Conservation (phyloP, 768 basidiomycete genomes). For the Tubosaeta brunneosetosa region DNA sequence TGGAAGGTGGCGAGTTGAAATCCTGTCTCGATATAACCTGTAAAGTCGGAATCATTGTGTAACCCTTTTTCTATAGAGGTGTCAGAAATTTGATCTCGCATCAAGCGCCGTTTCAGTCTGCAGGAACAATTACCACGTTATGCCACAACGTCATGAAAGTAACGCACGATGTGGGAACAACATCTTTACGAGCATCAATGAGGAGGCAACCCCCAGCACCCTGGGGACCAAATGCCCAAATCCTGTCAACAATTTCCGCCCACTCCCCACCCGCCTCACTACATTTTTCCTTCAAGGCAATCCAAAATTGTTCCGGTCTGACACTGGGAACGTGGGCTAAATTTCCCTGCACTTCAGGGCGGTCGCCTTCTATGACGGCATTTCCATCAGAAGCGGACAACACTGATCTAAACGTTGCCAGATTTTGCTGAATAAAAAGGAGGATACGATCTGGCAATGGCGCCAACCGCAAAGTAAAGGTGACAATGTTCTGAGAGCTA, state of each 20-base stretch:
- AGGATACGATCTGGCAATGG: conserved; percentile 73
- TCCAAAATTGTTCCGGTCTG: conserved; percentile 78
- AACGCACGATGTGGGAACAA: conserved; percentile 52
- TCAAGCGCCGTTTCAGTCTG: conserved; percentile 52
- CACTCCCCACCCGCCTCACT: conserved; percentile 72
- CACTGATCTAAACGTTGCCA: conserved; percentile 57
- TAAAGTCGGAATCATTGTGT: conserved; percentile 53
- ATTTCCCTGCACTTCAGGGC: conserved; percentile 50
- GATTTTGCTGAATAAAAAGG: conserved; percentile 74
- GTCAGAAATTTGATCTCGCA: conserved; percentile 31
- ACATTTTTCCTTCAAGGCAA: conserved; percentile 57
- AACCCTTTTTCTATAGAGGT: conserved; percentile 32
- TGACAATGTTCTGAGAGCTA: conserved; percentile 66
- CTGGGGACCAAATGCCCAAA: conserved; percentile 94
- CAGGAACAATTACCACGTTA: conserved; percentile 5
- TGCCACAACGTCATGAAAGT: conserved; percentile 6
- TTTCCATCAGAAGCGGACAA: conserved; percentile 31
- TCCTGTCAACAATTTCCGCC: conserved; percentile 59
- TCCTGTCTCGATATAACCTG: conserved; percentile 82
- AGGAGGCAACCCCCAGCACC: conserved; percentile 82
- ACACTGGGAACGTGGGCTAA: conserved; percentile 60
- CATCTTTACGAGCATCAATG: conserved; percentile 61
- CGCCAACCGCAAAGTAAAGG: conserved; percentile 76
- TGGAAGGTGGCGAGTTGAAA: conserved; percentile 95
- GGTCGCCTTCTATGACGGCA: conserved; percentile 32